These are phyloP conservation scores for Rhypophila decipiens DNA, from an alignment of 495 filamentous ascomycete genomes.

Conservation along the genomic window DNA sequence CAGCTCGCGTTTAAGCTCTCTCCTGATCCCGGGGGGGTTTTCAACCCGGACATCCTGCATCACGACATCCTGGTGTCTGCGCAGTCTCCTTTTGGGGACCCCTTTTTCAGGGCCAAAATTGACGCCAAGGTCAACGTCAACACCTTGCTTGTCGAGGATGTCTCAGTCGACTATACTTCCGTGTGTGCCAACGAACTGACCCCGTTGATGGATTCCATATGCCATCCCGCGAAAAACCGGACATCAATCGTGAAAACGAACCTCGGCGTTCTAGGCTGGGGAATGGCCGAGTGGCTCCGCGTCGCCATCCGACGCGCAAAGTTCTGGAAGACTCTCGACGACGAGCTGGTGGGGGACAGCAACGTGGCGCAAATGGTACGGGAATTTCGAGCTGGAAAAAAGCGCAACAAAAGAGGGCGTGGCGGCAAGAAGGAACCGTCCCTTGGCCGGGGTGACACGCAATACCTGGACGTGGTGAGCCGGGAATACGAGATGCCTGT, in stretches of 20 bases:
- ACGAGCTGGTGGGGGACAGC: conserved; percentile 27
- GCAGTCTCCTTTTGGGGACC: conserved; percentile 24
- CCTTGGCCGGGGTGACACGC: too few relatives aligned
- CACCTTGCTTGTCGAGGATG: conserved; percentile 26
- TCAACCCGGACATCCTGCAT: conserved; percentile 28
- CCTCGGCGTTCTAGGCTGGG: conserved; percentile 40
- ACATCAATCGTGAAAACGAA: conserved; percentile 35
- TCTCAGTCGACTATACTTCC: conserved; percentile 38
- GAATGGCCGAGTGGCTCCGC: conserved; percentile 48
- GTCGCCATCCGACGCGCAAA: conserved; percentile 36
- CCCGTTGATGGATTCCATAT: conserved; percentile 30
- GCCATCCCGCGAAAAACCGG: not conserved
- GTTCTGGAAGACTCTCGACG: conserved; percentile 40
- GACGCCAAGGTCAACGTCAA: conserved; percentile 43
- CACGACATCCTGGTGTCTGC: conserved; percentile 36
- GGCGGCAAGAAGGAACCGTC: conserved; percentile 13
- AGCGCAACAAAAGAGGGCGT: conserved; percentile 12
- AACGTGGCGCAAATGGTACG: too few relatives aligned
- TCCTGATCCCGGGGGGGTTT: conserved; percentile 23
- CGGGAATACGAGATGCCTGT: conserved; percentile 34
- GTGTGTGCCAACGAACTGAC: conserved; percentile 35
- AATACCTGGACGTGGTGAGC: conserved; percentile 34
- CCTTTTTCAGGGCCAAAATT: conserved; percentile 40
- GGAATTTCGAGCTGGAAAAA: too few relatives aligned
- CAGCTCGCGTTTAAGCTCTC: too few relatives aligned